A percentile compares a stretch with the other conserved stretches of the same genome.
These are phyloP conservation scores for Cercospora canescens DNA, from an alignment of 2,329 filamentous ascomycete genomes.

Conservation along the genomic window DNA sequence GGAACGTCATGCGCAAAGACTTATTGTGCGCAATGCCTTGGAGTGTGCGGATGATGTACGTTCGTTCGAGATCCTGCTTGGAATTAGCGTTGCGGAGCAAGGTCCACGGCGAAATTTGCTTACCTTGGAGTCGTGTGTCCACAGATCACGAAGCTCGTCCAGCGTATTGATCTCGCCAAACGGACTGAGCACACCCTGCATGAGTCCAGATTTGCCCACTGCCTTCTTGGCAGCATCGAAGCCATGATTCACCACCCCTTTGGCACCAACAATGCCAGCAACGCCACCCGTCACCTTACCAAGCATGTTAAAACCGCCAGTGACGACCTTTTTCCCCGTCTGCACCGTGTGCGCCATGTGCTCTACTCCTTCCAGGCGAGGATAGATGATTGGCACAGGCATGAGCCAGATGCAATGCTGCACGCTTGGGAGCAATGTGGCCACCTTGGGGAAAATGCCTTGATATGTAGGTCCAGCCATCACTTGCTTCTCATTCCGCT, in stretches of 20 bases:
- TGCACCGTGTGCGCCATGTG: slow-evolving; percentile 87
- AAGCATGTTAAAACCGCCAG: slow-evolving; percentile 92
- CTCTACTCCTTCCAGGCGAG: slow-evolving; percentile 86
- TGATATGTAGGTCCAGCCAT: slow-evolving; percentile 97
- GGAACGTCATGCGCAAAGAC: slow-evolving; percentile 92
- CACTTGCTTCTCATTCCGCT: slow-evolving; percentile 85
- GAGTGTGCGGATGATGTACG: slow-evolving; percentile 91
- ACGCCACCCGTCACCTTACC: slow-evolving; percentile 95
- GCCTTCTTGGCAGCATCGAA: slow-evolving; percentile 96
- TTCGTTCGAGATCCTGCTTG: slow-evolving; percentile 79
- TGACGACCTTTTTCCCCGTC: slow-evolving; percentile 94
- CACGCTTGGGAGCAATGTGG: slow-evolving; percentile 83
- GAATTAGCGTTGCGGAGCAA: slow-evolving; percentile 1
- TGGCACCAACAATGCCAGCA: slow-evolving; percentile 91
- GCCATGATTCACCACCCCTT: slow-evolving; percentile 86
- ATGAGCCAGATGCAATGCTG: slow-evolving; percentile 98
- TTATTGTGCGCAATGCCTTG: slow-evolving; percentile 96
- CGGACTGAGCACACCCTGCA: slow-evolving; percentile 93
- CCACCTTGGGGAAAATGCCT: slow-evolving; percentile 93
- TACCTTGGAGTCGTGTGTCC: slow-evolving; percentile 95
- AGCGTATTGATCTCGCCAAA: slow-evolving; percentile 95
- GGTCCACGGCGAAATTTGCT: slow-evolving; percentile 18
- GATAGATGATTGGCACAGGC: slow-evolving; percentile 87
- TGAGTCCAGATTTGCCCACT: slow-evolving; percentile 90
- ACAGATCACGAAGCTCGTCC: slow-evolving; percentile 92